These are phyloP conservation scores for Tuber calosporum DNA, from an alignment of 495 filamentous ascomycete species.

Conservation along the genomic window DNA sequence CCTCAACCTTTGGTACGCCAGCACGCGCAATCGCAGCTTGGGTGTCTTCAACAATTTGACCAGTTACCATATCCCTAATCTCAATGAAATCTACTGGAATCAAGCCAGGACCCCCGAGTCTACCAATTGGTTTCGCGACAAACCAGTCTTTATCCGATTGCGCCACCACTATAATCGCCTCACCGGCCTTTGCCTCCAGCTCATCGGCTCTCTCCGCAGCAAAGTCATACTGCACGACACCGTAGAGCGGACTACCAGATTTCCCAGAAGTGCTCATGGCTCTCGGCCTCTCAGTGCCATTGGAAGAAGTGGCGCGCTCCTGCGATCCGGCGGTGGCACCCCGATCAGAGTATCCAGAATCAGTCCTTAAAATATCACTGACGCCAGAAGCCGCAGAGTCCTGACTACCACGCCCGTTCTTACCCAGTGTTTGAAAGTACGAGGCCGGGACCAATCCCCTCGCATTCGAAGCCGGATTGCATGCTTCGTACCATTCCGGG, in stretches of 20 bases:
- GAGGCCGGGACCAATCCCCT: conserved; percentile 86
- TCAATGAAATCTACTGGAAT: conserved; percentile 98
- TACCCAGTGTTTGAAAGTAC: conserved; percentile 85
- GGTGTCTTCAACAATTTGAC: conserved; percentile 71
- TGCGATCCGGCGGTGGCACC: conserved; percentile 33
- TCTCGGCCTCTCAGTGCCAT: conserved; percentile 22
- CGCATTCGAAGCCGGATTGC: conserved; percentile 83
- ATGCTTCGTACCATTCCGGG: conserved; percentile 94
- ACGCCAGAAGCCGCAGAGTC: conserved; percentile 62
- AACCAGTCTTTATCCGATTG: conserved; percentile 99
- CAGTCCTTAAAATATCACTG: conserved; percentile 53
- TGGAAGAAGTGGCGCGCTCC: conserved; percentile 31
- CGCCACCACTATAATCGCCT: conserved; percentile 95
- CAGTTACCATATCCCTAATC: conserved; percentile 86
- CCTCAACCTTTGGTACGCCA: conserved; percentile 93
- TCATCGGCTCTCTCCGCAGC: conserved; percentile 90
- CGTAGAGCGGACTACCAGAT: conserved; percentile 84
- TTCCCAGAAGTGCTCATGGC: conserved; percentile 52
- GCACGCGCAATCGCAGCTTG: conserved; percentile 80
- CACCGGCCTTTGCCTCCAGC: conserved; percentile 86
- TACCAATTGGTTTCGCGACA: conserved; percentile 93
- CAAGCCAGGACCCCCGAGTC: conserved; percentile 85
- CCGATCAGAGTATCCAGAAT: conserved; percentile 75
- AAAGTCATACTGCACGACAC: conserved; percentile 95
- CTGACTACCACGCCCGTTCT: conserved; percentile 79